Conservation (phyloP, 2,329 filamentous ascomycete species). For the Colletotrichum falcatum region DNA sequence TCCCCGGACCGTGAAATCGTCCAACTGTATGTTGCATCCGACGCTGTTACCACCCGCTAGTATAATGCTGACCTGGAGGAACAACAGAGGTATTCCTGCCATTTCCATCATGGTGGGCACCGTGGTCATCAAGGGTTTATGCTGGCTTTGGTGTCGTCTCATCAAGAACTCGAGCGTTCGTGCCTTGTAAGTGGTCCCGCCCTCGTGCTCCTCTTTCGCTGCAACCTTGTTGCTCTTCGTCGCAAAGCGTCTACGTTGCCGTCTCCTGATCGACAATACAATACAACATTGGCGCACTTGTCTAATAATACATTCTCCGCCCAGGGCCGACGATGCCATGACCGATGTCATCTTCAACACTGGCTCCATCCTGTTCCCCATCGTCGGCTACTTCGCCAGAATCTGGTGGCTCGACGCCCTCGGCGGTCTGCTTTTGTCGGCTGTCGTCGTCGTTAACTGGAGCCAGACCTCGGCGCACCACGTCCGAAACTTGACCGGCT, state of each 20-base stretch:
- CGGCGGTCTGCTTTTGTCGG: slow-evolving; percentile 81
- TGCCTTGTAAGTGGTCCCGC: slow-evolving; percentile 67
- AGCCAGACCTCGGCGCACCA: slow-evolving; percentile 78
- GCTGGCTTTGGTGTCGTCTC: slow-evolving; percentile 89
- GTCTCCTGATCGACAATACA: slow-evolving; percentile 40
- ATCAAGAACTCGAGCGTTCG: slow-evolving; percentile 90
- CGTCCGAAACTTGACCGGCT: slow-evolving; percentile 84
- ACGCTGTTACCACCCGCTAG: background rate
- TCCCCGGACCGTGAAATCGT: slow-evolving; percentile 74
- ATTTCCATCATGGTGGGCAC: slow-evolving; percentile 85
- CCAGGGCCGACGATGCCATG: slow-evolving; percentile 63
- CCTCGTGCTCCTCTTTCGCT: slow-evolving; percentile 19
- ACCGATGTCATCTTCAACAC: slow-evolving; percentile 92
- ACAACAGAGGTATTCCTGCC: slow-evolving; percentile 68
- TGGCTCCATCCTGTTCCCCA: slow-evolving; percentile 88
- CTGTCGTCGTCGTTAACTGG: slow-evolving; percentile 86
- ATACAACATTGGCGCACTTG: slow-evolving; percentile 43
- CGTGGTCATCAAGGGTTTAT: slow-evolving; percentile 82
- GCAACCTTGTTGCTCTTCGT: slow-evolving; percentile 8
- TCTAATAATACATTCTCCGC: slow-evolving; percentile 28
- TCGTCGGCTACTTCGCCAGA: slow-evolving; percentile 79
- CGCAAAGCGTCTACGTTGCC: slow-evolving; percentile 22
- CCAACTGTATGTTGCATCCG: slow-evolving; percentile 62
- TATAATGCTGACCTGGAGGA: slow-evolving; percentile 26
- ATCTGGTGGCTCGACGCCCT: slow-evolving; percentile 89